Conservation (phyloP, 768 basidiomycete genomes). For the Boletus tylopilopsis region DNA sequence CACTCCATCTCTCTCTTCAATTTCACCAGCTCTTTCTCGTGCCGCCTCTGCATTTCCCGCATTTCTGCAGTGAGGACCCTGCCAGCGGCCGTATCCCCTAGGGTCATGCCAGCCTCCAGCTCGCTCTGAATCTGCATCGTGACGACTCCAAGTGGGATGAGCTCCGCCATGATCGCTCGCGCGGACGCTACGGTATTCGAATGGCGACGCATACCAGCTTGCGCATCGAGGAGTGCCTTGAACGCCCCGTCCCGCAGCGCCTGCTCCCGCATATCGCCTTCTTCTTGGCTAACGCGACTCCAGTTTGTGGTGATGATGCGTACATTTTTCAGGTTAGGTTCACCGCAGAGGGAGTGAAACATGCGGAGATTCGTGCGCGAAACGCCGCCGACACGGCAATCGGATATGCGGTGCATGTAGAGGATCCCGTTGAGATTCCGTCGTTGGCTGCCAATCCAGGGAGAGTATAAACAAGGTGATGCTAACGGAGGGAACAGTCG, state of each 20-base stretch:
- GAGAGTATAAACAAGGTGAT: no score
- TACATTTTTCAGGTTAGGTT: constrained; percentile 45
- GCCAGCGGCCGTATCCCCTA: no score
- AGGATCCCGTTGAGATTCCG: constrained; percentile 51
- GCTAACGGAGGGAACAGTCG: no score
- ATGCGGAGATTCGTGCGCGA: constrained; percentile 50
- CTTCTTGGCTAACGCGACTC: constrained; percentile 37
- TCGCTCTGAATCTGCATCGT: constrained; percentile 54
- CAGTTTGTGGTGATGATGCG: constrained; percentile 55
- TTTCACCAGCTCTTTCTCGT: no score
- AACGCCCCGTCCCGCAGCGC: constrained; percentile 48
- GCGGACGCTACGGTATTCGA: constrained; percentile 39
- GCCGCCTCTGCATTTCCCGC: no score
- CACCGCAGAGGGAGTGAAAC: constrained; percentile 53
- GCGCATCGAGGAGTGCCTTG: constrained; percentile 47
- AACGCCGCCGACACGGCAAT: constrained; percentile 47
- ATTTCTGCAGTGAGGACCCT: no score
- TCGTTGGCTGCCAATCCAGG: no score
- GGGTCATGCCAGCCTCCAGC: no score
- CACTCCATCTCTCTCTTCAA: no score
- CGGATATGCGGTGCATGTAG: constrained; percentile 53
- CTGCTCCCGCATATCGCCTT: constrained; percentile 42
- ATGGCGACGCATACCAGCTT: constrained; percentile 45
- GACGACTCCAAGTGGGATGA: constrained; percentile 39
- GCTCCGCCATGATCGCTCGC: constrained; percentile 37